A percentile compares a stretch with the other conserved stretches of the same genome.
Conservation (phyloP, 768 basidiomycete genomes). For the Mrakia blollopis region DNA sequence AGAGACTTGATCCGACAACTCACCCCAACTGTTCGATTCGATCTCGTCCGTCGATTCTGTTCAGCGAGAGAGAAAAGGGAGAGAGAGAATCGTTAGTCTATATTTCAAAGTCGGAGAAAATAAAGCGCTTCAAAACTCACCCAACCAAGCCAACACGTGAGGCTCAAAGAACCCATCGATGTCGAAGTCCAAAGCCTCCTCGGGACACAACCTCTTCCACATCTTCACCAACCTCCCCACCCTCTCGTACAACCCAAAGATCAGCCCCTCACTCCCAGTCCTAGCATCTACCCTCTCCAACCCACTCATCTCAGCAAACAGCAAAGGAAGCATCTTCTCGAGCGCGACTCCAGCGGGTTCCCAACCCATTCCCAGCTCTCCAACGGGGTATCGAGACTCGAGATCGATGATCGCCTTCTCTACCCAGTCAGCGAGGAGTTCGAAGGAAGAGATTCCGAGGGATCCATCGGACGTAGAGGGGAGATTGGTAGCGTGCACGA, state of each 20-base stretch:
- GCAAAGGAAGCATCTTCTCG: not conserved
- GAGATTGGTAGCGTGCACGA: not conserved
- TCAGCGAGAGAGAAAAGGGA: not conserved
- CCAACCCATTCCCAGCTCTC: not conserved
- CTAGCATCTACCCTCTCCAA: not conserved
- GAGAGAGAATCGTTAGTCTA: not conserved
- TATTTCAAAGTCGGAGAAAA: not conserved
- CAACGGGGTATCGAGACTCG: not conserved
- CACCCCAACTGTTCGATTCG: not conserved
- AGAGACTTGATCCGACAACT: not conserved
- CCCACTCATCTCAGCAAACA: not conserved
- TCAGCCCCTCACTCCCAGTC: not conserved
- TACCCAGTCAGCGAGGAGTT: not conserved
- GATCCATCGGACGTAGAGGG: not conserved
- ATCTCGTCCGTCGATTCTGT: not conserved
- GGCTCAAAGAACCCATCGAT: not conserved
- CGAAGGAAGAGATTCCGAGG: not conserved
- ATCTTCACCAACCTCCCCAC: not conserved
- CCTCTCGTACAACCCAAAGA: not conserved
- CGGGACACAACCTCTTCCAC: constrained; percentile 1
- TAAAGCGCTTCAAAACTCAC: not conserved
- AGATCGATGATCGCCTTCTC: not conserved
- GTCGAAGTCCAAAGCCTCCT: not conserved
- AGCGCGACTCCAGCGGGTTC: not conserved
- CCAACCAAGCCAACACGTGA: not conserved